A percentile compares a stretch with the other conserved stretches of the same genome.
Evolutionary conservation across 2,329 filamentous ascomycete genomes (phyloP).

Genomic region (Tolypocladium tundrense): DNA sequence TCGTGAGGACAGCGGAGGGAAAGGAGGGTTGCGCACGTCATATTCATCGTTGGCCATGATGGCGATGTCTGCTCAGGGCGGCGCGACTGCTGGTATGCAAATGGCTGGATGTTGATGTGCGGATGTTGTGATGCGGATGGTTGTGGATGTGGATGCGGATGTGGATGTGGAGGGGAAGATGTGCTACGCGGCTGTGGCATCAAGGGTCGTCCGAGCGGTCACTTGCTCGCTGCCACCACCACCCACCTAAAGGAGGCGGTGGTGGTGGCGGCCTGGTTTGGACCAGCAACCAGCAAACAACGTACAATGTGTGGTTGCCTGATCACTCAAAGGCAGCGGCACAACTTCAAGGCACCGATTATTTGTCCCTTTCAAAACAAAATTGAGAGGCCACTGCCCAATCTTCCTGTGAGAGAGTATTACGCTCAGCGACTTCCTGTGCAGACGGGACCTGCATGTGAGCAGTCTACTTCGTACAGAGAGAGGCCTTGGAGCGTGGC

Average conservation of each 20-base stretch:
- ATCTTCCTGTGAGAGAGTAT: not conserved
- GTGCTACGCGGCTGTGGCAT: constrained; percentile 6
- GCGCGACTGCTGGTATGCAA: not conserved
- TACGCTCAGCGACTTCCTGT: not conserved
- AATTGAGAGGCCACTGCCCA: not conserved
- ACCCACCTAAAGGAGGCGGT: not conserved
- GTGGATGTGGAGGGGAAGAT: constrained; percentile 10
- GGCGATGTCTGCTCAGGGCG: constrained; percentile 18
- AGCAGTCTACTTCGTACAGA: no score
- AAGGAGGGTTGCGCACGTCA: constrained; percentile 60
- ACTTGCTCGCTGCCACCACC: not conserved
- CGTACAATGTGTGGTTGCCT: not conserved
- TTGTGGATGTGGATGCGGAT: constrained; percentile 2
- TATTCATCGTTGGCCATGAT: constrained; percentile 99
- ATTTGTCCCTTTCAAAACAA: not conserved
- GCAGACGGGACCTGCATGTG: not conserved
- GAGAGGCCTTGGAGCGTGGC: not conserved
- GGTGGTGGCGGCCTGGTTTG: not conserved
- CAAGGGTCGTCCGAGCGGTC: constrained; percentile 1
- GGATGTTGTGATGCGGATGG: constrained; percentile 1
- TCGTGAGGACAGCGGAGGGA: constrained; percentile 12
- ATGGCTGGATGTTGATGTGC: not conserved
- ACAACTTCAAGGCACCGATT: not conserved
- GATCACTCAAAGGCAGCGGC: not conserved
- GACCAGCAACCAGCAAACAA: not conserved